Percentiles rank a stretch among this genome's conserved stretches.
These are phyloP conservation scores for Penicillium canescens DNA, from an alignment of 495 filamentous ascomycete genomes.

Conservation along the genomic window DNA sequence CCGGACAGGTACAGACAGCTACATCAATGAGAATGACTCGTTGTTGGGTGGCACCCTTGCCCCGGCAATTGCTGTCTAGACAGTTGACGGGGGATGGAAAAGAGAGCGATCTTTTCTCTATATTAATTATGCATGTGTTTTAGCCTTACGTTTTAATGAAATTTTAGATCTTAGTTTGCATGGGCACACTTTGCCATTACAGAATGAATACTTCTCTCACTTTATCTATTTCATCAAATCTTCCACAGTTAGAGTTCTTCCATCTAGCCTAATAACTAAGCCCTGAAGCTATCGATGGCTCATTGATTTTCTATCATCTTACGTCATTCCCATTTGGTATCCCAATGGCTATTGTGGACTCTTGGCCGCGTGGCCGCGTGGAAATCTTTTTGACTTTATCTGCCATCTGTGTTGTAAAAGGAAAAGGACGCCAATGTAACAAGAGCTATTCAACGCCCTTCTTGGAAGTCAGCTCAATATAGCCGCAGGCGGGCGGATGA, in stretches of 20 bases:
- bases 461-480: slow-evolving; percentile 1
- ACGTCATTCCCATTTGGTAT: background rate
- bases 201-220: background rate
- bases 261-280: too few relatives aligned
- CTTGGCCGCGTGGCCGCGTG: background rate
- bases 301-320: too few relatives aligned
- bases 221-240: too few relatives aligned
- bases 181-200: background rate
- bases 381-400: background rate
- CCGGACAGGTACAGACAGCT: background rate
- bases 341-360: background rate
- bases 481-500: background rate
- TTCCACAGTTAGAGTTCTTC: too few relatives aligned
- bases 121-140: background rate
- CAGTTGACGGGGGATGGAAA: background rate
- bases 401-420: too few relatives aligned
- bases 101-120: background rate
- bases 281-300: too few relatives aligned
- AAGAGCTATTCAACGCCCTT: background rate
- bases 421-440: background rate
- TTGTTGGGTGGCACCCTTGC: background rate
- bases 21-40: slow-evolving; percentile 2
- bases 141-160: background rate
- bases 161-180: background rate
- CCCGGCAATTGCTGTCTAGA: background rate